Evolutionary conservation across 2,329 filamentous ascomycete genomes (phyloP), one percentile per base, ranked within the genome.

Genomic region (Lasiodiplodia gonubiensis): DNA sequence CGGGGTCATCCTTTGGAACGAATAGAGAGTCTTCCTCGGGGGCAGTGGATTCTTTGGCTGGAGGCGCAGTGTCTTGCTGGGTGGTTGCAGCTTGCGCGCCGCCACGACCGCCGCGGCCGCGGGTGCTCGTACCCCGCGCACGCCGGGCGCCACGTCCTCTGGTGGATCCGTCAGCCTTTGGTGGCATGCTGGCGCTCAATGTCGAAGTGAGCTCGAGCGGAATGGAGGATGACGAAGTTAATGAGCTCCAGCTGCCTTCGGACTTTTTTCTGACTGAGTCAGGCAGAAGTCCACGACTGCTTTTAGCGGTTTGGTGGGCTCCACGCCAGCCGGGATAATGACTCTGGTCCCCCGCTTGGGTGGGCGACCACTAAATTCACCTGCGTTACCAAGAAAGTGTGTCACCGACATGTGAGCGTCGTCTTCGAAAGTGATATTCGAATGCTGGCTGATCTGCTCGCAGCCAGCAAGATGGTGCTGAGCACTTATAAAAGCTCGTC

Each of bases 151-250:
- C 49, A 2, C 73, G 73, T 18, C 74, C 71, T 2, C 73, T 72
- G 18, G 30, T 51, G 4, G 42, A 39, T 64, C 61, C 27, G 39
- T 65, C 57, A 72, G 70, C 68, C 70, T 75, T 77, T 52, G 76
- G 75, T 49, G 75, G 76, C 76, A 78, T 78, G 70, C 66, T 51
- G 60, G 49, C 4, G n/a, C n/a, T 51, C n/a, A 18, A 21, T 25
- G 10, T 30, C 14, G 42, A 2, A 14, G 39, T 49, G 23, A n/a
- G 12, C 7, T 16, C 51, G n/a, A 64, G 18, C 14, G 8, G 42
- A 46, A 21, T 18, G 23, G 61, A 42, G 51, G 61, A 64, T 42
- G 61, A 64, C 48, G 61, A 54, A 42, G 49, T 46, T 12, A 37
- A 35, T 23, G 59, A 64, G 61, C 48, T 53, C 16, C 25, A 64